Percentiles rank a stretch among this genome's conserved stretches.
phyloP scores from a whole-genome alignment of 2,329 filamentous ascomycete genomes.

The Cladosporium oxysporum region DNA sequence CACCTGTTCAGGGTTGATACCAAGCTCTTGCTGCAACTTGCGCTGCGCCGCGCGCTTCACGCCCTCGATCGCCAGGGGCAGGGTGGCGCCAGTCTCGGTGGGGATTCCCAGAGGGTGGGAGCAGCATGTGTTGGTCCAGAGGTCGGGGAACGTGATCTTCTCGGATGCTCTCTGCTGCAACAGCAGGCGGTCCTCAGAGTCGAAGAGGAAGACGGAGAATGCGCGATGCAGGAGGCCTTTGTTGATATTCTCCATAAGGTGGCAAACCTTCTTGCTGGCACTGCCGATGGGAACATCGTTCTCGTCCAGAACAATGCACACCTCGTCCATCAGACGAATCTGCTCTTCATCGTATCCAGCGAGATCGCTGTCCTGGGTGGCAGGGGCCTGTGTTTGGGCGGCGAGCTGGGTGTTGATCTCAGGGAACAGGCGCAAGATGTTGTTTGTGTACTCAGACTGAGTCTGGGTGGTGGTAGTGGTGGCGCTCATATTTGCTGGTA shows the following conservation, averaged over 20 bases:
- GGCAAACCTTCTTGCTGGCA: slow-evolving; percentile 97
- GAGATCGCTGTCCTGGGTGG: slow-evolving; percentile 63
- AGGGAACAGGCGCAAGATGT: slow-evolving; percentile 84
- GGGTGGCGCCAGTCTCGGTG: slow-evolving; percentile 81
- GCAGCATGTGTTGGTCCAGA: slow-evolving; percentile 99
- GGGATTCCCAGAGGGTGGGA: slow-evolving; percentile 93
- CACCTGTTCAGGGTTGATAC: slow-evolving; percentile 85
- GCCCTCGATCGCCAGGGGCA: slow-evolving; percentile 77
- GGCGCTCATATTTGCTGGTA: slow-evolving; percentile 31
- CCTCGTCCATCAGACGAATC: slow-evolving; percentile 96
- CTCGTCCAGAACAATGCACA: slow-evolving; percentile 94
- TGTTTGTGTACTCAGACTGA: slow-evolving; percentile 69
- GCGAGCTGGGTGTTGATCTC: slow-evolving; percentile 69
- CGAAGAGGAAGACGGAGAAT: slow-evolving; percentile 97
- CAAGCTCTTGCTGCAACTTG: slow-evolving; percentile 92
- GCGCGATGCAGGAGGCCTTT: slow-evolving; percentile 93
- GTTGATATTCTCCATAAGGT: slow-evolving; percentile 98
- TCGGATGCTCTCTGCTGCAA: slow-evolving; percentile 93
- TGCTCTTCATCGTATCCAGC: slow-evolving; percentile 96
- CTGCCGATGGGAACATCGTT: slow-evolving; percentile 92
- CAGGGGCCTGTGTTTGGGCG: slow-evolving; percentile 57
- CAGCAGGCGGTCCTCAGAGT: slow-evolving; percentile 86
- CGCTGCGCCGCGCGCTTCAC: slow-evolving; percentile 90
- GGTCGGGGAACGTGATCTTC: slow-evolving; percentile 99
- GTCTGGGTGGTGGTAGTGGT: slow-evolving; percentile 35